phyloP scores from a whole-genome alignment of 2,329 filamentous ascomycete species.

The Chrysosporium keratinophilum region DNA sequence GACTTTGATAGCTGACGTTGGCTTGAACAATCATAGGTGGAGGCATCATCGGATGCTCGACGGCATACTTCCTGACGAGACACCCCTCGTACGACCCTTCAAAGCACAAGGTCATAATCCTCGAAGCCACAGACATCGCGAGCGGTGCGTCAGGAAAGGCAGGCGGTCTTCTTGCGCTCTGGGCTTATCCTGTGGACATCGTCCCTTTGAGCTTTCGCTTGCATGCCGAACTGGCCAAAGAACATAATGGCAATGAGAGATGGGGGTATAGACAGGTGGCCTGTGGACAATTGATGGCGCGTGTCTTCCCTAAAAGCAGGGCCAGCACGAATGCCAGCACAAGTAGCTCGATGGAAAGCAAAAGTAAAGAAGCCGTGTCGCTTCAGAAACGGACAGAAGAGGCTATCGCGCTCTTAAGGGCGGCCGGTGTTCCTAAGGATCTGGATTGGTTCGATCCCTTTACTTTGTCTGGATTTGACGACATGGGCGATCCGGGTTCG shows the following conservation, averaged over 20 bases:
- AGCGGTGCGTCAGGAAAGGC: constrained; percentile 92
- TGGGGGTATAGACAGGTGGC: constrained; percentile 81
- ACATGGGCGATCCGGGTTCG: constrained; percentile 70
- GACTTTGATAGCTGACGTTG: background rate
- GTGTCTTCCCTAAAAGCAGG: constrained; percentile 24
- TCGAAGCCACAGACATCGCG: constrained; percentile 78
- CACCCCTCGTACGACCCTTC: constrained; percentile 69
- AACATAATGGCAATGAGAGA: constrained; percentile 63
- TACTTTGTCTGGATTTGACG: constrained; percentile 58
- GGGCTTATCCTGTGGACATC: constrained; percentile 78
- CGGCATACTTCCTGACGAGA: constrained; percentile 81
- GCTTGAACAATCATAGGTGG: constrained; percentile 49
- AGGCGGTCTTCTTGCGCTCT: constrained; percentile 76
- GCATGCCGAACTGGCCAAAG: constrained; percentile 71
- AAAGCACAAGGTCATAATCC: constrained; percentile 67
- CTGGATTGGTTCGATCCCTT: constrained; percentile 73
- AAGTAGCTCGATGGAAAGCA: constrained; percentile 24
- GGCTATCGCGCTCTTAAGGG: constrained; percentile 42
- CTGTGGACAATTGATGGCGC: constrained; percentile 56
- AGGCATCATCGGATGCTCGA: constrained; percentile 84
- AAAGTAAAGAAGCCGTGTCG: constrained; percentile 17
- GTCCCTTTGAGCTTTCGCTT: constrained; percentile 78
- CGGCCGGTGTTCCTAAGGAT: constrained; percentile 59
- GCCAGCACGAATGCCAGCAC: constrained; percentile 26
- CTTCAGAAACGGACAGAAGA: constrained; percentile 35